A percentile compares a stretch with the other conserved stretches of the same genome.
phyloP scores from a whole-genome alignment of 192 early-diverging fungal genomes.

The Rhizophlyctis rosea region DNA sequence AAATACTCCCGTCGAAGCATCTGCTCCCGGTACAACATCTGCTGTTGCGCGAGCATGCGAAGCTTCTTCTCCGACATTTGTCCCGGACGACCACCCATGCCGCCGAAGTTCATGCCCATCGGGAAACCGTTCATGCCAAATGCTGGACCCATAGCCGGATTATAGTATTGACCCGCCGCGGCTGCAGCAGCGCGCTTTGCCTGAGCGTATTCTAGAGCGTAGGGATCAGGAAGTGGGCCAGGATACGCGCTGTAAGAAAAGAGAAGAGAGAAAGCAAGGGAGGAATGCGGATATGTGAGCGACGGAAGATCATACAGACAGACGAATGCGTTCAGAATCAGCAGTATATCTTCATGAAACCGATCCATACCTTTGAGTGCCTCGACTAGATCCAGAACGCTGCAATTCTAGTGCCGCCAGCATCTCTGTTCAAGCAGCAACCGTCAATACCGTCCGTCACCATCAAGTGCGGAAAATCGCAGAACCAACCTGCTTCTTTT shows the following conservation, averaged over 20 bases:
- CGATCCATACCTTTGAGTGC: slow-evolving; percentile 3
- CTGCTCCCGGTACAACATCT: slow-evolving; percentile 30
- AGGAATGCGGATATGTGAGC: no score
- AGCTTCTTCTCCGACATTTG: slow-evolving; percentile 30
- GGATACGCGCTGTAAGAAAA: background rate
- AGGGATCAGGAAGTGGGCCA: no score
- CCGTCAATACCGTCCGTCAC: no score
- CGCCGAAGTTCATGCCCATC: slow-evolving; percentile 14
- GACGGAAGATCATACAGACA: no score
- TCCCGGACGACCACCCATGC: slow-evolving; percentile 4
- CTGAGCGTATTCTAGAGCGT: slow-evolving; percentile 6
- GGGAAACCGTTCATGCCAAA: slow-evolving; percentile 28
- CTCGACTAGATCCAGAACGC: background rate
- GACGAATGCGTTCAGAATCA: no score
- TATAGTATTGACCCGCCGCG: slow-evolving; percentile 16
- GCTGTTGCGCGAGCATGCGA: slow-evolving; percentile 34
- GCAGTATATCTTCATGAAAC: no score
- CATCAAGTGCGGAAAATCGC: background rate
- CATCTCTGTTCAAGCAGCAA: slow-evolving; percentile 15
- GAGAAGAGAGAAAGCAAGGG: background rate
- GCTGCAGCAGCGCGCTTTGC: slow-evolving; percentile 6
- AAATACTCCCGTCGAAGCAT: slow-evolving; percentile 34
- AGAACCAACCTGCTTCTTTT: slow-evolving; percentile 12
- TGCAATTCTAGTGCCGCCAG: slow-evolving; percentile 28
- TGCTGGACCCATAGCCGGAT: slow-evolving; percentile 31